Evolutionary conservation across 352 stramenopile genomes (phyloP), one percentile per base, ranked within the genome.

Genomic region (Peronosclerospora sorghi): DNA sequence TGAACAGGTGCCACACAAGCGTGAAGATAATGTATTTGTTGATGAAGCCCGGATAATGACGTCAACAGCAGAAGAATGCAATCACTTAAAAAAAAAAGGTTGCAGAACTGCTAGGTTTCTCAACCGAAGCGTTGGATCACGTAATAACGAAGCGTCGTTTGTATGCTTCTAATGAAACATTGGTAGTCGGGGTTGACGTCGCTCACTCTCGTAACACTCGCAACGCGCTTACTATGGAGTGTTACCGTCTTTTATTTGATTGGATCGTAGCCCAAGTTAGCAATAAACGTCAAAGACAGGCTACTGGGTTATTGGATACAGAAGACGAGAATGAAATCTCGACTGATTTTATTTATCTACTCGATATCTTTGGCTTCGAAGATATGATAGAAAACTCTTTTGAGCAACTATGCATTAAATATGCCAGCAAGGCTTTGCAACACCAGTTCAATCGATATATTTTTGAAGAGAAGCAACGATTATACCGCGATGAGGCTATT

Each of bases 211-310:
- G 69, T 10, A 71, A 95, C 51, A 87, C 76, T 8, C 69, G 87
- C 17, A 83, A 96, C 44, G 88, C 85, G 17, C 65, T 97, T 8
- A 73, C 83, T 8, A 97, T 97, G 79, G 84, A 91, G 56, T 76
- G 91, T 38, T 98, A 97, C 56, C 68, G 83, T 8, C 56, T 89
- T 37, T 58, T 96, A 4, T 97, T 97, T 48, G 73, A 95, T 30
- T 98, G 91, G 90, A 75, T 98, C 32, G 93, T 98, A 24, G 65
- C 67, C 5, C 68, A 71, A 8, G 81, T 97, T 46, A 97, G 97
- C 63, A 63, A 71, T 38, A 81, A 83, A 52, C 90, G 95, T n/a
- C 63, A 61, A 18, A 42, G 45, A 14, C 54, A 62, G 13, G 34
- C 35, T 20, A 28, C 14, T 21, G 17, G n/a, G 10, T 18, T 37